phyloP scores from a whole-genome alignment of 73 alveolate genomes.

The Stentor coeruleus region DNA sequence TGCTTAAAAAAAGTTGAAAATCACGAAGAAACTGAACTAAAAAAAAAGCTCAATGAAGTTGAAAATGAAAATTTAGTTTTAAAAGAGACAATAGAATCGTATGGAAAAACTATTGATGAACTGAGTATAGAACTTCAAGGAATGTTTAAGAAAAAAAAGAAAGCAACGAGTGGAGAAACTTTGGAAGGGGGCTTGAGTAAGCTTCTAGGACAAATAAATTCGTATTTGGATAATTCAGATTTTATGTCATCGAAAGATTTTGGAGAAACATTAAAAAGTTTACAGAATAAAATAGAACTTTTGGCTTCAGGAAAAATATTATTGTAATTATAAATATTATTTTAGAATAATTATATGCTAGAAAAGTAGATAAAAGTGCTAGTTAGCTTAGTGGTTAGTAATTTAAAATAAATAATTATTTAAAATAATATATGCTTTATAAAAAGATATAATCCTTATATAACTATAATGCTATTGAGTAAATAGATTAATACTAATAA shows the following conservation, averaged over 20 bases:
- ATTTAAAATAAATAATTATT: too few species aligned
- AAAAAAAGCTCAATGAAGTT: background rate
- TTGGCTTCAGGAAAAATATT: background rate
- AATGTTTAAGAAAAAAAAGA: background rate
- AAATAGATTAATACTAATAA: too few species aligned
- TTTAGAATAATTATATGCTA: too few species aligned
- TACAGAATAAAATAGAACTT: constrained; percentile 2
- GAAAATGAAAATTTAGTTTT: background rate
- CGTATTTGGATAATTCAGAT: background rate
- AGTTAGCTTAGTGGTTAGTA: too few species aligned
- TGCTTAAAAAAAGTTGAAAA: too few species aligned
- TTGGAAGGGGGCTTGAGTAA: background rate
- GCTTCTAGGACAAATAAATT: background rate
- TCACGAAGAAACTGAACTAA: background rate
- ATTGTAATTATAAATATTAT: background rate
- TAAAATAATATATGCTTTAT: too few species aligned
- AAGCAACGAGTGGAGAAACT: background rate
- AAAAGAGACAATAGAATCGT: background rate
- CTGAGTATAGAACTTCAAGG: constrained; percentile 5
- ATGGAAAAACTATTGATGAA: constrained; percentile 9
- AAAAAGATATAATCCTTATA: too few species aligned
- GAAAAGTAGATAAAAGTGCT: too few species aligned
- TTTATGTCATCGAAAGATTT: background rate
- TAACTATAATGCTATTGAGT: too few species aligned
- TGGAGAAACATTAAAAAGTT: constrained; percentile 6